These are phyloP conservation scores for Wickerhamiella sorbophila DNA, from an alignment of 805 yeast species.

Conservation along the genomic window DNA sequence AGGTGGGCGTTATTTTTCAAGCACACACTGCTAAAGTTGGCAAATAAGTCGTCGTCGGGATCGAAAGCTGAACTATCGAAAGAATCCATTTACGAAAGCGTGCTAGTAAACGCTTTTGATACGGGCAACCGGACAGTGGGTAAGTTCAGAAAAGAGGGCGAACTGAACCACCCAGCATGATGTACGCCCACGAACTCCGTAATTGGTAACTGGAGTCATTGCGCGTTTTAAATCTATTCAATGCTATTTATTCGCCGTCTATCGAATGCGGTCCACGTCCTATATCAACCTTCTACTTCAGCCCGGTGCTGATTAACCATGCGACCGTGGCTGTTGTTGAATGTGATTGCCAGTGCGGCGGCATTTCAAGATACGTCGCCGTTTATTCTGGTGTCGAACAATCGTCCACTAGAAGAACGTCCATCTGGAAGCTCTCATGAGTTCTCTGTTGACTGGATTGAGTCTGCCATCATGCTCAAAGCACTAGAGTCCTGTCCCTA, in stretches of 20 bases:
- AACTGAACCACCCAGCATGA: too few species aligned
- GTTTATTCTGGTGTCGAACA: constrained; percentile 10
- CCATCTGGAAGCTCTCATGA: background rate
- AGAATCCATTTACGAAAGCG: too few species aligned
- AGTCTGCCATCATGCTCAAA: constrained; percentile 7
- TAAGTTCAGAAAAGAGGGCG: too few species aligned
- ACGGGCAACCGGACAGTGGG: too few species aligned
- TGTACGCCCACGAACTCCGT: too few species aligned
- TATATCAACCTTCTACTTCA: too few species aligned
- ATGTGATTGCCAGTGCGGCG: background rate
- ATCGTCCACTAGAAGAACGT: constrained; percentile 1
- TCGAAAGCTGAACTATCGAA: too few species aligned
- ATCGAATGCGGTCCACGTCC: too few species aligned
- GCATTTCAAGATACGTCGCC: constrained; percentile 15
- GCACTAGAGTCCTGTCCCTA: constrained; percentile 30
- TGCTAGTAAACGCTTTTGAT: too few species aligned
- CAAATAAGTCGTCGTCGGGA: background rate
- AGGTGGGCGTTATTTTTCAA: background rate
- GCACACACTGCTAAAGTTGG: constrained; percentile 1
- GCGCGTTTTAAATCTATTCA: too few species aligned
- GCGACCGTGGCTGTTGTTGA: background rate
- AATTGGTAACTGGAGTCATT: too few species aligned
- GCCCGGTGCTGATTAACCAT: background rate
- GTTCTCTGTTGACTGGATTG: constrained; percentile 4
- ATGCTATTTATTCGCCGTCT: too few species aligned